Evolutionary conservation across 129 eudicot genomes (phyloP).

Genomic region (Chrysanthemum seticuspe): DNA sequence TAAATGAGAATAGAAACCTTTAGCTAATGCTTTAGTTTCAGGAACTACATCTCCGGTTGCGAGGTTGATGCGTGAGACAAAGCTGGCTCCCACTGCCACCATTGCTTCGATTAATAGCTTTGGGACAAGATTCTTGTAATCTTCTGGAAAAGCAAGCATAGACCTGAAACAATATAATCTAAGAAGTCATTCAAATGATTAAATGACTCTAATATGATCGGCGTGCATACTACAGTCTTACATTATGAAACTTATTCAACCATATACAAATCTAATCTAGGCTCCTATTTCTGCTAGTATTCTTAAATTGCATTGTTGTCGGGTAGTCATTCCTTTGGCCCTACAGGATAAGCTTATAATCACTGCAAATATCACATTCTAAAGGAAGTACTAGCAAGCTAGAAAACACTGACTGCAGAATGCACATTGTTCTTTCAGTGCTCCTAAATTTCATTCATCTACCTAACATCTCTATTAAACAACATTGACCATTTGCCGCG

Average conservation of each 20-base stretch:
- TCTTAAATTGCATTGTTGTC: too few species aligned
- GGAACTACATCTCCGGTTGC: constrained; percentile 95
- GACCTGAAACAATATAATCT: constrained; percentile 55
- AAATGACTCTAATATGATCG: not conserved
- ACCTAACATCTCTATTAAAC: too few species aligned
- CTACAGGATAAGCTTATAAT: too few species aligned
- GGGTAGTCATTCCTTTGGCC: too few species aligned
- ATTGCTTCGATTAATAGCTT: constrained; percentile 74
- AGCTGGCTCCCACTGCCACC: constrained; percentile 75
- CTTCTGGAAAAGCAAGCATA: constrained; percentile 92
- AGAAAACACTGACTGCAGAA: too few species aligned
- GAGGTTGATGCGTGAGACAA: constrained; percentile 77
- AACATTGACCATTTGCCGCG: too few species aligned
- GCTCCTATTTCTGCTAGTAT: too few species aligned
- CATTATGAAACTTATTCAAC: not conserved
- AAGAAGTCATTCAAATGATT: constrained; percentile 23
- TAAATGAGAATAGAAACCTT: constrained; percentile 50
- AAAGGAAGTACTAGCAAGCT: too few species aligned
- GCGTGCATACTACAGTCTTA: constrained; percentile 3
- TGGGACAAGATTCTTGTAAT: constrained; percentile 84
- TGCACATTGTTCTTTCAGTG: too few species aligned
- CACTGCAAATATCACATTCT: too few species aligned
- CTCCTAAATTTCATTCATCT: too few species aligned
- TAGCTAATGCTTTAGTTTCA: constrained; percentile 88
- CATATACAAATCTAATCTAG: not conserved